Base-by-base conservation (phyloP, 2,329 filamentous ascomycete genomes). In the Talaromyces sp. region DNA sequence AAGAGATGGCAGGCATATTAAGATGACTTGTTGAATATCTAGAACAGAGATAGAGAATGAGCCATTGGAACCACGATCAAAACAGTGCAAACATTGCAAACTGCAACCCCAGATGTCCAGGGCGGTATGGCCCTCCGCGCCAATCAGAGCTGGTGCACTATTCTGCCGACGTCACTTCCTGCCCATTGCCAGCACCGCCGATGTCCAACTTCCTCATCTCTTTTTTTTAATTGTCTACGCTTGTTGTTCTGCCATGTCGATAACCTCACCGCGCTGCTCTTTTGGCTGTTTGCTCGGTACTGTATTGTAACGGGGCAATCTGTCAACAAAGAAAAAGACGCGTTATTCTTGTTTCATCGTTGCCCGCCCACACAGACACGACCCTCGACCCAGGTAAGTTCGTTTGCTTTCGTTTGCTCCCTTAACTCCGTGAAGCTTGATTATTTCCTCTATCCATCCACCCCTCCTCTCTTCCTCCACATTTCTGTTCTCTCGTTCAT, bases 91-190 rank as follows among this genome's bases (percentile, higher is more conserved):
- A 37, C 35, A 4, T 10, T 56, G 52, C 52, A 56, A 56, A 56
- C 31, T 54, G 50, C 50, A 54, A 54, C 52, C n/a, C n/a, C 11
- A 8, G 31, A 17, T 33, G 33, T 31, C 7, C 4, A 7, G 49
- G 61, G 61, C 61, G 61, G 61, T 63, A 19, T 17, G 50, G 1
- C 5, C 13, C n/a, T 57, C 61, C 39, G n/a, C 27, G 19, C 61
- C 61, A 57, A 39, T 57, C 27, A 39, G n/a, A 25, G 15, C 52
- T 4, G 3, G 13, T 1, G 1, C 7, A 7, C 27, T 35, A 56
- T 63, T 63, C 61, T 63, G 61, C 61, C 61, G 22, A 54, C 47
- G 60, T 54, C 60, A 62, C 41, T 11, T 35, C 52, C 52, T 62
- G 22, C 60, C 60, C 60, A 31, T 43, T 41, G 25, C 47, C 22